Evolutionary conservation across 1,284 basidiomycete species (phyloP).

Genomic region (Rhodotorula sp.): DNA sequence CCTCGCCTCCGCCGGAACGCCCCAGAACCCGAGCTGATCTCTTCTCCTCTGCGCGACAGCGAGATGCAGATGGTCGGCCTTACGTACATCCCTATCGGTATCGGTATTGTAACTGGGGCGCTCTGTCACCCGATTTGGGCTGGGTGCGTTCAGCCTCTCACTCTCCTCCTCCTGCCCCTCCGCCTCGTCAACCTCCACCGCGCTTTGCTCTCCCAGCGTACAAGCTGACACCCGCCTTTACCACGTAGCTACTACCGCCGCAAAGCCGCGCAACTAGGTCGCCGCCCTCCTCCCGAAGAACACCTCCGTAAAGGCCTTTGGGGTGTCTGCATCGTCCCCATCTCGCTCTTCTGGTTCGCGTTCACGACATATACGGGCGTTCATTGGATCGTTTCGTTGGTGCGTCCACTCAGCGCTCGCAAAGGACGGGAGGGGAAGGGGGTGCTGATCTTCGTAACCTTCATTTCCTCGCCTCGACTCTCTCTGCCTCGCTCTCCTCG

Average conservation of each 20-base stretch:
- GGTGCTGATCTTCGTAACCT: background rate
- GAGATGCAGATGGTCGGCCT: slow-evolving; percentile 59
- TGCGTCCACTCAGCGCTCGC: background rate
- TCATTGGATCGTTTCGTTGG: slow-evolving; percentile 59
- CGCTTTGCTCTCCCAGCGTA: too few relatives aligned
- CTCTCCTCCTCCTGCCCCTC: background rate
- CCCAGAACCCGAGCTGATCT: background rate
- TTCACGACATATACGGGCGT: slow-evolving; percentile 67
- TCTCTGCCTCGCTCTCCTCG: background rate
- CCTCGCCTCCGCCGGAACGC: too few relatives aligned
- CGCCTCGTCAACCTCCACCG: rapidly evolving
- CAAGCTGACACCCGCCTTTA: background rate
- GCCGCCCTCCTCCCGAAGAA: slow-evolving; percentile 62
- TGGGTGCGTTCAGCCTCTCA: slow-evolving; percentile 49
- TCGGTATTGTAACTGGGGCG: slow-evolving; percentile 63
- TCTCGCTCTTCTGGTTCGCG: slow-evolving; percentile 69
- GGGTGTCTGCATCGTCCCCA: slow-evolving; percentile 66
- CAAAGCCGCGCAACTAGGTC: slow-evolving; percentile 52
- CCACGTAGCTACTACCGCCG: slow-evolving; percentile 43
- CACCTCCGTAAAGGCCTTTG: slow-evolving; percentile 66
- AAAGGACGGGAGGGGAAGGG: background rate
- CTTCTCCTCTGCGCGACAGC: background rate
- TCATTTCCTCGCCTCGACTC: background rate
- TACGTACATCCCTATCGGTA: slow-evolving; percentile 68
- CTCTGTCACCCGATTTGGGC: slow-evolving; percentile 66